Evolutionary conservation across 331 rosid species (phyloP), one percentile per base, ranked within the genome.

Genomic region (Acacia pycnantha): DNA sequence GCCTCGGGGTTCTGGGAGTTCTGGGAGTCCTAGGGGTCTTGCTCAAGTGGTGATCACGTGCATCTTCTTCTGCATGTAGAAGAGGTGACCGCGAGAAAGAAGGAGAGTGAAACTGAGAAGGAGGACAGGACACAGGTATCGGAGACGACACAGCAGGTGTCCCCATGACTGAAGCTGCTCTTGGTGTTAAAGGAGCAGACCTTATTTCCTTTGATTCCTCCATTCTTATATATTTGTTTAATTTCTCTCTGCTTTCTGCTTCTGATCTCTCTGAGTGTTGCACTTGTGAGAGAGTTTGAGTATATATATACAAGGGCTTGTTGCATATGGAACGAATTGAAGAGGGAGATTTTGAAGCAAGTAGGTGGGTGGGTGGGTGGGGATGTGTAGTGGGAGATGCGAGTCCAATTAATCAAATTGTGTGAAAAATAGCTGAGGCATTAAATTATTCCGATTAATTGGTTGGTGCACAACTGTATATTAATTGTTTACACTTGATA

Each of bases 61-160:
- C 76, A 2, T 16, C 71, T 19, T 46, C 58, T 18, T 62, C 94
- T 9, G 62, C 73, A 0, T 88, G 88, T 16, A 94, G 97, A 19
- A 92, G 94, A 2, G 97, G 98, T 8, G 98, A 94, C 70, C 98
- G 79, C 1, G 98, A 85, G 21, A 94, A 64, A 11, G 98, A 94
- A 1, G 98, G 97, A 0, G 98, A 94, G 76, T 94, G 94, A 83
- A 80, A 61, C 83, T 94, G 97, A 65, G 97, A 94, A 6, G 98
- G 98, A 7, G 98, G 98, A 78, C 98, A 94, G 0, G 98, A 90
- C 51, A 93, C 91, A 0, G 94, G 90, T 14, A 92, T 89, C 2
- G 94, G 90, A 4, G 92, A 77, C 13, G 81, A 41, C 73, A 76
- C 84, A 1, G 22, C 51, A 0, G 88, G 86, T 37, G 87, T 89